A percentile compares a stretch with the other conserved stretches of the same genome.
phyloP scores from a whole-genome alignment of 164 flowering plant genomes.

The Paratinospora sagittata region DNA sequence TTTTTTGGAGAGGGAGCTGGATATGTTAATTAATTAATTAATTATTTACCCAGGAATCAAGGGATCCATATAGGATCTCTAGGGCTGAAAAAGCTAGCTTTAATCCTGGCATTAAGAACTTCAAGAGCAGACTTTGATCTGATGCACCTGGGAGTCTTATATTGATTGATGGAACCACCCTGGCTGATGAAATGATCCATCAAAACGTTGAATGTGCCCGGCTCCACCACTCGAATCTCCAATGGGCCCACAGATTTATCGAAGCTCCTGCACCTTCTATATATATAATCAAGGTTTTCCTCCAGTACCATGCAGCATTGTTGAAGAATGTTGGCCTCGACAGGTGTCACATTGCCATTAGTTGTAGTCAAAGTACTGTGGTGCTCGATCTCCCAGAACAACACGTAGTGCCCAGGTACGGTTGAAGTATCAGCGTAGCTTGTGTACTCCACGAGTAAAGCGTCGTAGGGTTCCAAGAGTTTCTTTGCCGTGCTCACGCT shows the following conservation, averaged over 20 bases:
- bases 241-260: conserved; percentile 75
- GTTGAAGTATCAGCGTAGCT: conserved; percentile 67
- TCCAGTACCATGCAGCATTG: conserved; percentile 68
- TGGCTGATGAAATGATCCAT: conserved; percentile 65
- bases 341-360: neutral
- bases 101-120: conserved; percentile 57
- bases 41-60: no score
- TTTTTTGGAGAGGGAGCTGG: no score
- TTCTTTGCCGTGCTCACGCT: conserved; percentile 49
- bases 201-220: conserved; percentile 59
- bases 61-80: conserved; percentile 65
- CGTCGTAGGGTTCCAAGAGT: conserved; percentile 49
- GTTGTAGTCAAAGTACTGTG: conserved; percentile 1
- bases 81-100: conserved; percentile 50
- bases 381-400: conserved; percentile 63
- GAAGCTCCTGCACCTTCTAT: conserved; percentile 49
- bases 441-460: conserved; percentile 73
- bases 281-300: conserved; percentile 59
- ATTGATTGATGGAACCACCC: conserved; percentile 77
- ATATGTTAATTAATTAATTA: neutral
- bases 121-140: conserved; percentile 40
- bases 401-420: conserved; percentile 80
- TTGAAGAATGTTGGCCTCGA: conserved; percentile 26
- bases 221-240: conserved; percentile 68
- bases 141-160: no score